Base-by-base conservation (phyloP, 805 yeast species). In the Grigorovia humatica region DNA sequence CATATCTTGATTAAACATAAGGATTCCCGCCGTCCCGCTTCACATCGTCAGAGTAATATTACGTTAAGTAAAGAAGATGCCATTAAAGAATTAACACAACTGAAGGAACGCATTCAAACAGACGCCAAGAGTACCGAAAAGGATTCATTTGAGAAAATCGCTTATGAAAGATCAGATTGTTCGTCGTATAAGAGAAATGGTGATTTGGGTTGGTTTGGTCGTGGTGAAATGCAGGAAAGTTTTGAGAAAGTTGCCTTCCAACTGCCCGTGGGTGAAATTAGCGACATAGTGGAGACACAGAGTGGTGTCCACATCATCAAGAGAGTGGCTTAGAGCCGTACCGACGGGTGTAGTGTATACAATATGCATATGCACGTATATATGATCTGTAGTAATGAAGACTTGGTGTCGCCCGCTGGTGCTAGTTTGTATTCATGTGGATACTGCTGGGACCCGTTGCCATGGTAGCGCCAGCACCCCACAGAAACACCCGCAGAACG, bases 191-290 rank as follows among this genome's bases (percentile, higher is more conserved):
- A 84, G 47, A 82, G 86, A 62, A 88, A 89, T 19, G 99, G 99
- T 46, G 99, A 93, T 66, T 74, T 93, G 60, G 98, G 99, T 0
- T 81, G 71, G 63, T 93, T 93, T 64, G 88, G 85, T 23, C 81
- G 76, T 54, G 96, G 96, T 43, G 89, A 84, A 60, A 93, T 93
- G 99, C 98, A 93, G 68, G 96, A 96, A 40, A 71, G 84, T 53
- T 93, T 93, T 63, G 99, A 93, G 68, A 82, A 82, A 54, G 95
- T 93, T 1, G 83, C 96, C 1, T 91, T 85, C 66, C 82, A 70
- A 4, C 72, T 93, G 57, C 80, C 86, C 57, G 82, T 88, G 19
- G 96, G 96, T 19, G 93, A 90, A 64, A 67, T 85, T 46, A 83
- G 93, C 62, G 85, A 80, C 45, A 79, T 89, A 29, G 85, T 93